Evolutionary conservation across 2,329 filamentous ascomycete species (phyloP).

Genomic region (Neofusicoccum ribis): DNA sequence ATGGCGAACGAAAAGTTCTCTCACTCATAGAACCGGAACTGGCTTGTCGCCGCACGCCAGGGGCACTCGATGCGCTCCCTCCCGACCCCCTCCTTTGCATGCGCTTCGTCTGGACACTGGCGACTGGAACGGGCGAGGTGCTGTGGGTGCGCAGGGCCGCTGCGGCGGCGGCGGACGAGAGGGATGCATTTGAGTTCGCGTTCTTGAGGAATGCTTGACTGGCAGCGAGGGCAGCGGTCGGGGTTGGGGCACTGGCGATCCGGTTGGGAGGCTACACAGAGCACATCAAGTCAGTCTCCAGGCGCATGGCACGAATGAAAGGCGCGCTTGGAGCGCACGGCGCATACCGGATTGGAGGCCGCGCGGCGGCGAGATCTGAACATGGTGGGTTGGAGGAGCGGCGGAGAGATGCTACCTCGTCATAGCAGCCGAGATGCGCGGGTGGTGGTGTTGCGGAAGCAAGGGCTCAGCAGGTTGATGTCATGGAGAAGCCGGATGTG

Average conservation of each 20-base stretch:
- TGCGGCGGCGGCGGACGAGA: conserved; percentile 84
- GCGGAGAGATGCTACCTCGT: conserved; percentile 3
- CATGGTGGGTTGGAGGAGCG: conserved; percentile 25
- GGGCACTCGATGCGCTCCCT: conserved; percentile 45
- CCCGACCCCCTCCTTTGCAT: conserved; percentile 72
- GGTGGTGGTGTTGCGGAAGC: conserved; percentile 5
- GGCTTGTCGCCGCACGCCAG: conserved; percentile 48
- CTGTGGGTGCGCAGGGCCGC: conserved; percentile 78
- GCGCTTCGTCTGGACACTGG: conserved; percentile 84
- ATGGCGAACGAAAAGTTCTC: conserved; percentile 80
- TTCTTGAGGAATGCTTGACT: conserved; percentile 76
- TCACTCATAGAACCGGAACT: conserved; percentile 83
- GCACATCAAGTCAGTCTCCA: conserved; percentile 19
- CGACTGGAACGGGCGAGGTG: conserved; percentile 75
- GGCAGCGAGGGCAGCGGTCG: conserved; percentile 77
- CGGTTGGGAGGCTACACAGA: conserved; percentile 33
- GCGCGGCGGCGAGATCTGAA: conserved; percentile 33
- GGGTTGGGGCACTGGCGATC: conserved; percentile 50
- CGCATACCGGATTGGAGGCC: conserved; percentile 36
- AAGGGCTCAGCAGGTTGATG: conserved; percentile 20
- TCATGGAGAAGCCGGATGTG: conserved; percentile 19
- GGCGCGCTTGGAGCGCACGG: conserved; percentile 31
- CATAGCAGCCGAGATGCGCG: conserved; percentile 14
- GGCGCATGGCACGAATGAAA: conserved; percentile 1
- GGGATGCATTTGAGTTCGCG: conserved; percentile 61